Evolutionary conservation across 306 rosid species (phyloP), one percentile per base, ranked within the genome.

Genomic region (Gastrolobium villosum): DNA sequence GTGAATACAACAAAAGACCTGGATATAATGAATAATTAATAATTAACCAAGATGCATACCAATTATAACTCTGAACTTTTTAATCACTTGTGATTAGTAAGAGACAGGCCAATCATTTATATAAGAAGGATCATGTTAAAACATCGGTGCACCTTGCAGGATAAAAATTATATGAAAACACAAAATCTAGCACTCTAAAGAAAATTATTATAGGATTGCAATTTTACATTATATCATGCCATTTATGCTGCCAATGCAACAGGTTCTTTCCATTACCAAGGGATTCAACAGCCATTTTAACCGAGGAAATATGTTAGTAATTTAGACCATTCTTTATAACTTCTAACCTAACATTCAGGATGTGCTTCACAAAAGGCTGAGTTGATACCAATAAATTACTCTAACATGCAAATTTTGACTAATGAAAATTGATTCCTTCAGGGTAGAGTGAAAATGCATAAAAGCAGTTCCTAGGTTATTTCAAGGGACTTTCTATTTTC

Each of bases 401-500:
- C 46, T 26, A 28, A 14, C 43, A 46, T 28, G 73, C 10, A 30
- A 13, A 53, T 14, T 71, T 50, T 70, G 36, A 46, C 63, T 46
- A 49, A 28, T 4, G 52, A 63, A 75, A 50, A 26, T 62, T 20
- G 37, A 35, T 39, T 62, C 32, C 28, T 56, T 31, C 6, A 30
- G 41, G 13, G 39, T 41, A 20, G 28, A 53, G 39, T 1, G 4
- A 26, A 20, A n/a, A 37, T 30, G 73, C 39, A 65, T 30, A 2
- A 14, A 65, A 76, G 34, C 57, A 40, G 32, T 53, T 31, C 74
- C 26, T 39, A 40, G 34, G 36, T 45, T 7, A 7, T 55, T 72
- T 55, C 65, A 40, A 31, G 56, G 54, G 69, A 37, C 14, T 59
- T 71, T 52, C 11, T 4, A 66, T 13, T 59, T 71, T 71, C 28